A percentile compares a stretch with the other conserved stretches of the same genome.
Evolutionary conservation across 306 rosid species (phyloP).

Genomic region (Urtica urens): DNA sequence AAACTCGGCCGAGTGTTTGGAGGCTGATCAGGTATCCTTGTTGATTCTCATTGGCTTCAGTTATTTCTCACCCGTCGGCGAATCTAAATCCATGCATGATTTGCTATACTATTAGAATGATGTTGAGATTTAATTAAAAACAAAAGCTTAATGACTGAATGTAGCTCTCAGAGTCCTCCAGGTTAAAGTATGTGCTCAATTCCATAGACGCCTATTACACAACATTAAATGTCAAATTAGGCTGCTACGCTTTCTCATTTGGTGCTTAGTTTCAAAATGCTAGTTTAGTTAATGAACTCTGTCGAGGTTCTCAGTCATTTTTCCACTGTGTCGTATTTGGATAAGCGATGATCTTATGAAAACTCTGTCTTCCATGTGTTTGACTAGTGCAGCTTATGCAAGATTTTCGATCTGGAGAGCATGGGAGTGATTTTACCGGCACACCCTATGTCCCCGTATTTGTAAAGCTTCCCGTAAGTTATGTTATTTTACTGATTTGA

Average conservation of each 20-base stretch:
- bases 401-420: slow-evolving; percentile 55
- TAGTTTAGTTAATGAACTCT: too few species aligned
- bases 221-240: too few species aligned
- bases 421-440: slow-evolving; percentile 48
- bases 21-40: slow-evolving; percentile 62
- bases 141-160: too few species aligned
- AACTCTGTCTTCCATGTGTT: slow-evolving; percentile 19
- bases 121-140: too few species aligned
- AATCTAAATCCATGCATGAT: too few species aligned
- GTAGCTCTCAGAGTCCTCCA: too few species aligned
- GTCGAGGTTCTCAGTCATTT: too few species aligned
- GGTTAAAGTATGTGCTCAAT: too few species aligned
- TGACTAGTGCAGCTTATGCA: slow-evolving; percentile 62
- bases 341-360: background rate
- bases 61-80: background rate
- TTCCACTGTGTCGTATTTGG: background rate
- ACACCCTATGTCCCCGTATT: slow-evolving; percentile 77
- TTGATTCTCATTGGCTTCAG: background rate
- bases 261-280: too few species aligned
- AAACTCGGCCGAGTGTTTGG: slow-evolving; percentile 58
- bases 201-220: too few species aligned
- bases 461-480: slow-evolving; percentile 62
- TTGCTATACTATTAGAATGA: too few species aligned
- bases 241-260: too few species aligned
- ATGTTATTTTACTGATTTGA: slow-evolving; percentile 14